Conservation (phyloP, 2,329 filamentous ascomycete species). For the Fusarium odoratissimum region DNA sequence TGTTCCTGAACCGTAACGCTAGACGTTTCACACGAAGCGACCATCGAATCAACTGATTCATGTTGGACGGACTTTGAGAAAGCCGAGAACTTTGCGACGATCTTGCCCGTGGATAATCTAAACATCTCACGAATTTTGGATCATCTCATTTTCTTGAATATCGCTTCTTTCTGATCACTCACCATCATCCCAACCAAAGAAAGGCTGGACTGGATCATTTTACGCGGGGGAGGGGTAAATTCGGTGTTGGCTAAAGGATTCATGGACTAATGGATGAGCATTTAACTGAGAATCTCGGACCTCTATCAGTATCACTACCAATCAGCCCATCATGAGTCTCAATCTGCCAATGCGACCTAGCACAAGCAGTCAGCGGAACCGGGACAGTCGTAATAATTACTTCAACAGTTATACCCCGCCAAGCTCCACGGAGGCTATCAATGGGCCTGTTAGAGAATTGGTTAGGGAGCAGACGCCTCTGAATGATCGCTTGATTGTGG, state of each 20-base stretch:
- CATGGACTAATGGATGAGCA: constrained; percentile 26
- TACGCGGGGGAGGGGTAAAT: constrained; percentile 44
- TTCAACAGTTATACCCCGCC: constrained; percentile 66
- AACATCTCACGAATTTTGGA: background rate
- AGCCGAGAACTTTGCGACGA: constrained; percentile 13
- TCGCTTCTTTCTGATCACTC: background rate
- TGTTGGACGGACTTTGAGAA: constrained; percentile 25
- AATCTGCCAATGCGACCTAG: constrained; percentile 62
- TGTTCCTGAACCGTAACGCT: constrained; percentile 21
- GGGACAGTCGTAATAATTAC: constrained; percentile 64
- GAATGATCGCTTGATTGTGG: constrained; percentile 77
- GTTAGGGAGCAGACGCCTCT: constrained; percentile 62
- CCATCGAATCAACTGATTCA: constrained; percentile 10
- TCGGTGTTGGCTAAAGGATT: constrained; percentile 20
- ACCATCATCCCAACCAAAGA: constrained; percentile 8
- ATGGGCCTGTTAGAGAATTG: constrained; percentile 69
- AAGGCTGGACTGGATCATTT: constrained; percentile 17
- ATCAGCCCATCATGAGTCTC: constrained; percentile 58
- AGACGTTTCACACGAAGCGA: constrained; percentile 26
- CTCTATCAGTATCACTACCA: background rate
- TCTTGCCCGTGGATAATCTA: background rate
- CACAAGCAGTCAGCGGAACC: constrained; percentile 61
- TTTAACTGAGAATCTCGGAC: constrained; percentile 13
- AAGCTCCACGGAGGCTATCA: constrained; percentile 71
- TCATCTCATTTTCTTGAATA: background rate